phyloP scores from a whole-genome alignment of 2,329 filamentous ascomycete species.

The Colletotrichum gigasporum region DNA sequence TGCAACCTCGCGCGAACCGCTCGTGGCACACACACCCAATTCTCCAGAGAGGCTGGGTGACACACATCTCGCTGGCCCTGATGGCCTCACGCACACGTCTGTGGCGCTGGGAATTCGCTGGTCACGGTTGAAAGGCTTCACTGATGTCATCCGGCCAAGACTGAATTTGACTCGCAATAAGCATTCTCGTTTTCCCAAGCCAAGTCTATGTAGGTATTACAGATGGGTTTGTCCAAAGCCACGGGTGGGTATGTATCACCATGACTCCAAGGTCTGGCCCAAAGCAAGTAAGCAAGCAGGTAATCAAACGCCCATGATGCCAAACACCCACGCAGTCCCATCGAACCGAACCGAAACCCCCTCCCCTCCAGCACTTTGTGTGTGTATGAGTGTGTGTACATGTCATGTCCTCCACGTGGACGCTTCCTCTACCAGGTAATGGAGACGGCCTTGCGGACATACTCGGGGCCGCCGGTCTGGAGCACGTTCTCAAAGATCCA shows the following conservation, averaged over 20 bases:
- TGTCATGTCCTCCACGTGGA: neutral
- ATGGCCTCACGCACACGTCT: neutral
- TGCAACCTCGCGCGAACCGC: neutral
- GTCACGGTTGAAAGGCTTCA: neutral
- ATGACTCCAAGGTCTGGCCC: neutral
- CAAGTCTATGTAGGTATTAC: neutral
- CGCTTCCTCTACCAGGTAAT: constrained; percentile 52
- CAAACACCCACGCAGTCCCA: neutral
- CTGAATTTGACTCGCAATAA: too few relatives aligned
- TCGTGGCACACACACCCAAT: neutral
- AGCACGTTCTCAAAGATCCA: constrained; percentile 56
- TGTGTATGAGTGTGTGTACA: too few relatives aligned
- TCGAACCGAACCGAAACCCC: too few relatives aligned
- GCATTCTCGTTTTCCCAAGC: too few relatives aligned
- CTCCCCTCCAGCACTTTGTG: too few relatives aligned
- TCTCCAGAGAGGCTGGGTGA: neutral
- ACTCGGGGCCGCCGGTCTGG: constrained; percentile 35
- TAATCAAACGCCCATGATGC: neutral
- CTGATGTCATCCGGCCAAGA: too few relatives aligned
- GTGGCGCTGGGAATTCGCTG: neutral
- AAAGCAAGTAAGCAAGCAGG: too few relatives aligned
- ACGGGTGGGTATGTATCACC: neutral
- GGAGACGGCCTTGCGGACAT: constrained; percentile 45
- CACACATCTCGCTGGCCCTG: neutral
- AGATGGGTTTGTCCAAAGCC: neutral